Percentiles rank a stretch among this genome's conserved stretches.
Evolutionary conservation across 108 stramenopile genomes (phyloP).

Genomic region (Nannochloropsis salina): DNA sequence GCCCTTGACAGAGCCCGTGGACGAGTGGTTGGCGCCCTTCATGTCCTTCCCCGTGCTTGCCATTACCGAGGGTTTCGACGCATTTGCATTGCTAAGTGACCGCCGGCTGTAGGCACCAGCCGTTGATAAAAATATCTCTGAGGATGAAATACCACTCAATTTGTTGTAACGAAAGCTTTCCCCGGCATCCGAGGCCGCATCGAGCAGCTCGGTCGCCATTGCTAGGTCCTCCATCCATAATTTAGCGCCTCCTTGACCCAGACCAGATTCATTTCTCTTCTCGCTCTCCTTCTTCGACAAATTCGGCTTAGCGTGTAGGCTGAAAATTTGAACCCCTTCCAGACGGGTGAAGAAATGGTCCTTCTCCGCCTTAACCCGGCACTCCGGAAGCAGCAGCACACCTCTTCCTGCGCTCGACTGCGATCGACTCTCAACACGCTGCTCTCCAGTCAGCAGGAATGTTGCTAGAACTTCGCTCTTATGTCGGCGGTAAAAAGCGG

Average conservation of each 20-base stretch:
- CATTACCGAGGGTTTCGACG: too few relatives aligned
- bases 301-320: neutral
- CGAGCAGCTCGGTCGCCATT: neutral
- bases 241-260: neutral
- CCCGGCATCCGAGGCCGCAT: conserved; percentile 11
- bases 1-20: neutral
- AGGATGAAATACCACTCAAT: neutral
- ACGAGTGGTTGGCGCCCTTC: neutral
- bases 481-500: neutral
- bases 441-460: neutral
- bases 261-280: neutral
- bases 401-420: neutral
- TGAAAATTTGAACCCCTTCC: neutral
- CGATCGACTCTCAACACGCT: neutral
- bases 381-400: neutral
- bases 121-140: neutral
- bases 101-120: too few relatives aligned
- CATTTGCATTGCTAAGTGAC: too few relatives aligned
- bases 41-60: too few relatives aligned
- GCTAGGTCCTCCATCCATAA: neutral
- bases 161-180: conserved; percentile 6
- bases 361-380: conserved; percentile 14
- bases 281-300: neutral
- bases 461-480: neutral
- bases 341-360: neutral